Conservation (phyloP, 441 rosid species). For the Euphorbia schlechtendalii region DNA sequence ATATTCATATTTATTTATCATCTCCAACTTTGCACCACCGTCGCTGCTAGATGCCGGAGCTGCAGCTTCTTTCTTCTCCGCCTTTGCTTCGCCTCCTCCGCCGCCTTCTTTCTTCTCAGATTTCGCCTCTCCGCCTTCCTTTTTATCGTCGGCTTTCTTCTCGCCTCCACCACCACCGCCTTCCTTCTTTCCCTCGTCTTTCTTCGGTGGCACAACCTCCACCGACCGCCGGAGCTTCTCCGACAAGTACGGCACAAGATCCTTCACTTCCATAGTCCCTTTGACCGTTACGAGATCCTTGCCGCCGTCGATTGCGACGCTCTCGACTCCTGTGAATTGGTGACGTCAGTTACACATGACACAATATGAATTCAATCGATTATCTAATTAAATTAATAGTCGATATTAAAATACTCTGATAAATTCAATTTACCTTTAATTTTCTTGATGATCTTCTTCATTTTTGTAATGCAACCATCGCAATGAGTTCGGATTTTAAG, state of each 20-base stretch:
- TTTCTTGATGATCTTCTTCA: slow-evolving; percentile 44
- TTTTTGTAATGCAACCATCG: slow-evolving; percentile 65
- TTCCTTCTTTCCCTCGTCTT: slow-evolving; percentile 42
- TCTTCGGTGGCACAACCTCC: slow-evolving; percentile 53
- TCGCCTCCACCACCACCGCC: slow-evolving; percentile 20
- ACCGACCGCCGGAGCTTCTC: slow-evolving; percentile 59
- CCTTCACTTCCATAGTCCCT: slow-evolving; percentile 62
- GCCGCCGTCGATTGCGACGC: slow-evolving; percentile 45
- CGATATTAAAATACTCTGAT: slow-evolving; percentile 6
- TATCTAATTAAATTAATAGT: background rate
- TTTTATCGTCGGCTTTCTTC: slow-evolving; percentile 42
- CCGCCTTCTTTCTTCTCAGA: slow-evolving; percentile 27
- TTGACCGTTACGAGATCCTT: slow-evolving; percentile 68
- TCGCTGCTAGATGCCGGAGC: slow-evolving; percentile 5
- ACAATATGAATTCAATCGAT: background rate
- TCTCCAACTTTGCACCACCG: slow-evolving; percentile 45
- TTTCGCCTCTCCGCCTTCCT: slow-evolving; percentile 25
- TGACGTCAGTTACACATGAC: slow-evolving; percentile 21
- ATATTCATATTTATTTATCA: slow-evolving; percentile 57
- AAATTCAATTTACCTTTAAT: slow-evolving; percentile 34
- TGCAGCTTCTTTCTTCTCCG: slow-evolving; percentile 27
- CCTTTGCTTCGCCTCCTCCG: slow-evolving; percentile 19
- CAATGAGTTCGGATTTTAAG: slow-evolving; percentile 72
- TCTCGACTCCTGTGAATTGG: slow-evolving; percentile 45
- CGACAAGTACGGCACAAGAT: slow-evolving; percentile 39